Evolutionary conservation across 2,329 filamentous ascomycete genomes (phyloP).

Genomic region (Hypoxylon sp.): DNA sequence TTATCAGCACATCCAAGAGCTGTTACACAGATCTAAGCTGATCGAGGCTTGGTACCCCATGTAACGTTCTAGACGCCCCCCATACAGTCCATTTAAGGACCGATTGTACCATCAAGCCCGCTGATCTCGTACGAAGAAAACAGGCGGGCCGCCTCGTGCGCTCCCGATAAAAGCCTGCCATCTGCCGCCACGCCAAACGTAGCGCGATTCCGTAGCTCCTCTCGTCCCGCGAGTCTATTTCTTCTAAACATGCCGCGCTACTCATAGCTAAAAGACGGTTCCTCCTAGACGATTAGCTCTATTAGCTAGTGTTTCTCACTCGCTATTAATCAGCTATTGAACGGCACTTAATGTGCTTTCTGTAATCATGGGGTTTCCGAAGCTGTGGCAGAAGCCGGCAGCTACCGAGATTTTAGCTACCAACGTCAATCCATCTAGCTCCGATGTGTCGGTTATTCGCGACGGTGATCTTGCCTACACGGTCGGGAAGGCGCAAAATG

Average conservation of each 20-base stretch:
- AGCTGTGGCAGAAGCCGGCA: conserved; percentile 32
- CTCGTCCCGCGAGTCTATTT: neutral
- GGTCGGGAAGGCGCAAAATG: conserved; percentile 50
- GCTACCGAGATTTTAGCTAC: conserved; percentile 16
- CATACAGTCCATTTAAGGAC: neutral
- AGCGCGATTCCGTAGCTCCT: conserved; percentile 1
- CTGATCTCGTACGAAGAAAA: conserved; percentile 18
- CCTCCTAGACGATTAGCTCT: too few relatives aligned
- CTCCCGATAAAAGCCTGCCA: conserved; percentile 3
- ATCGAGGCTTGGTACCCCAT: too few relatives aligned
- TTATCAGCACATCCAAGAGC: too few relatives aligned
- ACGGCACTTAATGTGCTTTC: neutral
- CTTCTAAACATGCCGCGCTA: too few relatives aligned
- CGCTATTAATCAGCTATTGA: neutral
- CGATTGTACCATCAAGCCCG: conserved; percentile 26
- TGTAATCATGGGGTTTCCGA: conserved; percentile 36
- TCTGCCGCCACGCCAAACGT: neutral
- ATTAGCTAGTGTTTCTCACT: too few relatives aligned
- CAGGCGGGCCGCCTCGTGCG: conserved; percentile 1
- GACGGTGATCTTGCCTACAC: conserved; percentile 44
- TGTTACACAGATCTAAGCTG: too few relatives aligned
- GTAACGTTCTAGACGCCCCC: conserved; percentile 18
- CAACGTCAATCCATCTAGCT: conserved; percentile 26
- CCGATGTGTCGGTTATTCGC: conserved; percentile 40
- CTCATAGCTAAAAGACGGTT: too few relatives aligned